Evolutionary conservation across 1,284 basidiomycete species (phyloP).

Genomic region (Somion occarium): DNA sequence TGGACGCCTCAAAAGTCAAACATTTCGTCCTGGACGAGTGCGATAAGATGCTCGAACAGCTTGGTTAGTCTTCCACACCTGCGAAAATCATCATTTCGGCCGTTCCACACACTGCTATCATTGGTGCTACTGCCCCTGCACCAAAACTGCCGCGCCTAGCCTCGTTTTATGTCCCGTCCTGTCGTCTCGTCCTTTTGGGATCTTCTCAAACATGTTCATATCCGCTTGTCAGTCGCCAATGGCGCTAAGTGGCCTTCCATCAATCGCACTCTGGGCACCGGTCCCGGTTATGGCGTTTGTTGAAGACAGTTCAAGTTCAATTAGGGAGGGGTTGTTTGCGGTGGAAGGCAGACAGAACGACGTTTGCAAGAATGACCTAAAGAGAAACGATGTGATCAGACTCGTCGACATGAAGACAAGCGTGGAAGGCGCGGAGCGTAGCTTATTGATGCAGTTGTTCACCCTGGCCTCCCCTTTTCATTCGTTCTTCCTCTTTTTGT

Average conservation of each 20-base stretch:
- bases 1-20: slow-evolving; percentile 93
- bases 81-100: slow-evolving; percentile 6
- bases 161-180: neutral
- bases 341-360: neutral
- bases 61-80: slow-evolving; percentile 94
- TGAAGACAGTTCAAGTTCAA: neutral
- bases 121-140: slow-evolving; percentile 14
- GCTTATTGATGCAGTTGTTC: neutral
- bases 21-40: slow-evolving; percentile 99
- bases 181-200: slow-evolving; percentile 1
- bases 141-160: slow-evolving; percentile 14
- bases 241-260: neutral
- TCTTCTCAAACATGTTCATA: neutral
- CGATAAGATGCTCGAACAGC: slow-evolving; percentile 99
- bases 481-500: slow-evolving; percentile 42
- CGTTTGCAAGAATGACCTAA: neutral
- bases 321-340: neutral
- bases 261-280: neutral
- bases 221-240: neutral
- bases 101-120: slow-evolving; percentile 11
- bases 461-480: slow-evolving; percentile 12
- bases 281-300: neutral
- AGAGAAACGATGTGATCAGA: neutral
- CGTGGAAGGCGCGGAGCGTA: neutral
- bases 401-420: neutral